Percentiles rank a stretch among this genome's conserved stretches.
phyloP scores from a whole-genome alignment of 345 rosid species.

The Boechera retrofracta region DNA sequence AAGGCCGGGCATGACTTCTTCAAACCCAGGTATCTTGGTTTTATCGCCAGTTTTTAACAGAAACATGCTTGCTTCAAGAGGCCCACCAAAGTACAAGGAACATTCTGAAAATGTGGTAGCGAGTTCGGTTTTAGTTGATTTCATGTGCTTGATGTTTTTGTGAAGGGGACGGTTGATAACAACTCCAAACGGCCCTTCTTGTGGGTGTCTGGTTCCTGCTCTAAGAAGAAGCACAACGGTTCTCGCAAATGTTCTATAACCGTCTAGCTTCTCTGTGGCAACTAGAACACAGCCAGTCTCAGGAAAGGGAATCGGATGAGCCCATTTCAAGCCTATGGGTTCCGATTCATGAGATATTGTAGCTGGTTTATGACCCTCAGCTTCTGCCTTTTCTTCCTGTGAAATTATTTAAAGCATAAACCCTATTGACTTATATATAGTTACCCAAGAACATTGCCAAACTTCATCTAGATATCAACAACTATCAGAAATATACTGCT shows the following conservation, averaged over 20 bases:
- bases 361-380: slow-evolving; percentile 58
- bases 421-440: background rate
- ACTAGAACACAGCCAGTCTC: slow-evolving; percentile 95
- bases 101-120: slow-evolving; percentile 85
- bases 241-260: slow-evolving; percentile 78
- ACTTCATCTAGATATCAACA: slow-evolving; percentile 15
- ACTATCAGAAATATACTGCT: background rate
- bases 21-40: slow-evolving; percentile 66
- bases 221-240: slow-evolving; percentile 91
- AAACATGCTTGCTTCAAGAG: slow-evolving; percentile 89
- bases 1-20: slow-evolving; percentile 83
- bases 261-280: slow-evolving; percentile 94
- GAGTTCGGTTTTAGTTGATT: slow-evolving; percentile 70
- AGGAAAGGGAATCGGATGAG: slow-evolving; percentile 89
- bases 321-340: slow-evolving; percentile 75
- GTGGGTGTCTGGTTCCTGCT: slow-evolving; percentile 83
- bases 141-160: slow-evolving; percentile 78
- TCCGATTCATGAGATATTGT: slow-evolving; percentile 54
- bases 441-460: background rate
- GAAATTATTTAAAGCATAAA: slow-evolving; percentile 10
- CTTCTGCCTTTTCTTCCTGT: slow-evolving; percentile 55
- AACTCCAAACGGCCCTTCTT: slow-evolving; percentile 90
- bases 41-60: slow-evolving; percentile 61
- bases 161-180: slow-evolving; percentile 88
- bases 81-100: slow-evolving; percentile 86